phyloP scores from a whole-genome alignment of 1,284 basidiomycete genomes.

The Tilletia indica region DNA sequence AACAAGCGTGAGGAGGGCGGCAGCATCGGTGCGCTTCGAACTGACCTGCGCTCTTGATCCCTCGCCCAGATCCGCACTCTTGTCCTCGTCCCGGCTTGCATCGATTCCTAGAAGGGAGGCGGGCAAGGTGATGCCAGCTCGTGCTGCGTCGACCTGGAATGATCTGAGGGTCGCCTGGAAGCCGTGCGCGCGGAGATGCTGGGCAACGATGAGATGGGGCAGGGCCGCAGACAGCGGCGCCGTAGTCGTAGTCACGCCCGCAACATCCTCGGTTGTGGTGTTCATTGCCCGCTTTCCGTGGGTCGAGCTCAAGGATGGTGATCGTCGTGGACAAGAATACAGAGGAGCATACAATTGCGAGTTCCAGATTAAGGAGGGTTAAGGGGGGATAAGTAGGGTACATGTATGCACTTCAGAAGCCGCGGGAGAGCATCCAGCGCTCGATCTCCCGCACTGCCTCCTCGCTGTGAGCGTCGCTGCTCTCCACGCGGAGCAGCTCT shows the following conservation, averaged over 20 bases:
- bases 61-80: no score
- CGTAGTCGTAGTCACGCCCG: no score
- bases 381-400: background rate
- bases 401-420: background rate
- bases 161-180: background rate
- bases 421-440: slow-evolving; percentile 12
- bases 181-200: slow-evolving; percentile 13
- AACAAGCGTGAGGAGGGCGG: background rate
- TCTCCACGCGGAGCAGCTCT: slow-evolving; percentile 7
- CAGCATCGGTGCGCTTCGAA: background rate
- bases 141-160: slow-evolving; percentile 5
- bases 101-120: background rate
- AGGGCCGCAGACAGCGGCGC: background rate
- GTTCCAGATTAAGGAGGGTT: no score
- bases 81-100: background rate
- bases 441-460: background rate
- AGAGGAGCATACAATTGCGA: no score
- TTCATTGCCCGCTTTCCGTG: no score
- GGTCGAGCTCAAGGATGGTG: no score
- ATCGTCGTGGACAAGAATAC: no score
- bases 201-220: slow-evolving; percentile 12
- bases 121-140: background rate
- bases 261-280: no score
- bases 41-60: no score
- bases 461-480: background rate